Conservation (phyloP, 257 asterid species). For the Ophiorrhiza pumila region DNA sequence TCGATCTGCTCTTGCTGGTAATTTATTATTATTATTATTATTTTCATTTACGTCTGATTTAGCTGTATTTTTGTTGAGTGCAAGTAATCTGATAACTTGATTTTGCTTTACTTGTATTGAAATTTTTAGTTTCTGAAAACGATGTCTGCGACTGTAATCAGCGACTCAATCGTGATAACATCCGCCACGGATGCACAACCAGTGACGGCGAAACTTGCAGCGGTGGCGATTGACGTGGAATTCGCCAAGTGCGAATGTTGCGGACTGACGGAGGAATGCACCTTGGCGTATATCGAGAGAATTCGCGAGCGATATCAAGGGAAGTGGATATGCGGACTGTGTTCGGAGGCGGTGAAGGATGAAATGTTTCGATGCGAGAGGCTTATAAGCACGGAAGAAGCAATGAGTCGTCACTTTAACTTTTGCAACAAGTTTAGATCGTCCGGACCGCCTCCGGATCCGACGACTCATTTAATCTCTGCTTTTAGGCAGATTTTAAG, state of each 20-base stretch:
- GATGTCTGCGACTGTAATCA: constrained; percentile 53
- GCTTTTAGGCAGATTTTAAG: constrained; percentile 62
- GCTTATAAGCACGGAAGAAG: constrained; percentile 70
- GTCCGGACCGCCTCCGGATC: constrained; percentile 56
- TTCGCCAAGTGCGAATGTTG: constrained; percentile 82
- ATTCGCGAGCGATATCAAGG: constrained; percentile 70
- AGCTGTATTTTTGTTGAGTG: no score
- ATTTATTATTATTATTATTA: no score
- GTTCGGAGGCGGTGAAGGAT: constrained; percentile 88
- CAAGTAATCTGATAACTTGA: no score
- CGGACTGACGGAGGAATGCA: constrained; percentile 88
- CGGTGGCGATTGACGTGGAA: constrained; percentile 43
- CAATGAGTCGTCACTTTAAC: constrained; percentile 59
- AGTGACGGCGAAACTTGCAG: constrained; percentile 17
- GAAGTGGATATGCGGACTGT: constrained; percentile 94
- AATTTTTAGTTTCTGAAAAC: no score
- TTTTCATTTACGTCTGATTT: no score
- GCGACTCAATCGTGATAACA: constrained; percentile 42
- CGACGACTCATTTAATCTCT: constrained; percentile 49
- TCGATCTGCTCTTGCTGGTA: constrained; percentile 46
- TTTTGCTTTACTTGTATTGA: no score
- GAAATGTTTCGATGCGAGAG: constrained; percentile 52
- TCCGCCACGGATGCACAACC: constrained; percentile 34
- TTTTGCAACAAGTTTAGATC: constrained; percentile 66
- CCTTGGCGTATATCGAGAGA: constrained; percentile 57